Evolutionary conservation across 2,329 filamentous ascomycete genomes (phyloP).

Genomic region (Arthrobotrys sinensis): DNA sequence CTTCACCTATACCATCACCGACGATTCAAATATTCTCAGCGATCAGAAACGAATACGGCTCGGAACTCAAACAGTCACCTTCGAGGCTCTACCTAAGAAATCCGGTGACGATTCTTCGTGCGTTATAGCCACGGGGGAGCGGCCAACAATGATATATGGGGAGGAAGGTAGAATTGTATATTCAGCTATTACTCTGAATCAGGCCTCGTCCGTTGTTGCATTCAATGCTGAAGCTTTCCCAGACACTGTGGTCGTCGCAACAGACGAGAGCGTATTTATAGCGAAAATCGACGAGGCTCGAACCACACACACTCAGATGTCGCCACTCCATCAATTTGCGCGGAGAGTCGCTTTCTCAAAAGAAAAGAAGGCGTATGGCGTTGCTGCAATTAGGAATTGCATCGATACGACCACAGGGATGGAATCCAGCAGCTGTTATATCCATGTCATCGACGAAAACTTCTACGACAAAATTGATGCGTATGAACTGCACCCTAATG

Average conservation of each 20-base stretch:
- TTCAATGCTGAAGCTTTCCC: constrained; percentile 88
- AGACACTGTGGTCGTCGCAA: constrained; percentile 84
- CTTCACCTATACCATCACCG: constrained; percentile 82
- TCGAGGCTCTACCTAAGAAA: constrained; percentile 81
- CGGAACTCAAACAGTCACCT: constrained; percentile 85
- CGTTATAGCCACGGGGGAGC: constrained; percentile 93
- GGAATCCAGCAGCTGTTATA: constrained; percentile 83
- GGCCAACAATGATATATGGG: constrained; percentile 93
- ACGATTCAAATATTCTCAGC: constrained; percentile 75
- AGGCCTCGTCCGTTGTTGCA: constrained; percentile 83
- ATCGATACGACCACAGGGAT: constrained; percentile 72
- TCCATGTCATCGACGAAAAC: constrained; percentile 91
- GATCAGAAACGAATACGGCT: constrained; percentile 85
- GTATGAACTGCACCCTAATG: constrained; percentile 76
- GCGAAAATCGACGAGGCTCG: constrained; percentile 85
- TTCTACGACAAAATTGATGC: constrained; percentile 84
- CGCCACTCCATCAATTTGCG: constrained; percentile 85
- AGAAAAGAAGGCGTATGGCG: constrained; percentile 82
- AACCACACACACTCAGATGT: constrained; percentile 87
- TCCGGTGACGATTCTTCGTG: constrained; percentile 76
- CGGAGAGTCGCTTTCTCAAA: constrained; percentile 88
- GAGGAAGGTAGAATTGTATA: constrained; percentile 90
- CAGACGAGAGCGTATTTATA: constrained; percentile 81
- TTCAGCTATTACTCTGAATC: constrained; percentile 91
- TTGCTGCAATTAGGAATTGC: constrained; percentile 86